Evolutionary conservation across 768 basidiomycete genomes (phyloP).

Genomic region (Rhizopogon roseolus): DNA sequence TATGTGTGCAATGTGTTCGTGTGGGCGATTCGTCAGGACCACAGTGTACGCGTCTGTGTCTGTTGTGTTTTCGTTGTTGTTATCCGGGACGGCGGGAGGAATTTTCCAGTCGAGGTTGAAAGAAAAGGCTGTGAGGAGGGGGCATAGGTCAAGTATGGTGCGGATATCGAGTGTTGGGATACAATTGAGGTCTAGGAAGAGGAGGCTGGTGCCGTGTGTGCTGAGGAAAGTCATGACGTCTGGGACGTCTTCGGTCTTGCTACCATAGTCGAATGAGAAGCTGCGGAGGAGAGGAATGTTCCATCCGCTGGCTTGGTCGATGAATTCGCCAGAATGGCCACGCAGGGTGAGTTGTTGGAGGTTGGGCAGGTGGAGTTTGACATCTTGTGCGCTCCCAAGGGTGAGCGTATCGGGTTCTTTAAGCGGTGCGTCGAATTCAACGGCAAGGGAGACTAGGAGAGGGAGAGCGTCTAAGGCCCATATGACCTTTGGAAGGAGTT

Average conservation of each 20-base stretch:
- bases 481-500: constrained; percentile 59
- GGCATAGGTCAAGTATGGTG: constrained; percentile 59
- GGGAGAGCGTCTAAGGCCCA: constrained; percentile 67
- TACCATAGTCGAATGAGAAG: constrained; percentile 48
- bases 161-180: constrained; percentile 53
- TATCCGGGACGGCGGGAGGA: constrained; percentile 11
- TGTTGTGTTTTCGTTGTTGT: constrained; percentile 10
- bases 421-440: constrained; percentile 38
- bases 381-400: constrained; percentile 57
- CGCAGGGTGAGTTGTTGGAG: constrained; percentile 62
- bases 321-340: constrained; percentile 57
- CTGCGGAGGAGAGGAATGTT: constrained; percentile 53
- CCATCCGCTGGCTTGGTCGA: constrained; percentile 71
- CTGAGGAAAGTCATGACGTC: constrained; percentile 57
- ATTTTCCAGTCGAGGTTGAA: constrained; percentile 78
- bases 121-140: constrained; percentile 52
- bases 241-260: constrained; percentile 40
- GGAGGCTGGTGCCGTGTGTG: constrained; percentile 51
- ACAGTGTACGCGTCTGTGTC: constrained; percentile 23
- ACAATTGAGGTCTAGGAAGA: constrained; percentile 63
- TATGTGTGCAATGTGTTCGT: constrained; percentile 51
- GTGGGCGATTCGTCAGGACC: constrained; percentile 46
- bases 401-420: constrained; percentile 40
- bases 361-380: constrained; percentile 47
- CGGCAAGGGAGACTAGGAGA: constrained; percentile 47